Base-by-base conservation (phyloP, 257 asterid species). In the Striga asiatica region DNA sequence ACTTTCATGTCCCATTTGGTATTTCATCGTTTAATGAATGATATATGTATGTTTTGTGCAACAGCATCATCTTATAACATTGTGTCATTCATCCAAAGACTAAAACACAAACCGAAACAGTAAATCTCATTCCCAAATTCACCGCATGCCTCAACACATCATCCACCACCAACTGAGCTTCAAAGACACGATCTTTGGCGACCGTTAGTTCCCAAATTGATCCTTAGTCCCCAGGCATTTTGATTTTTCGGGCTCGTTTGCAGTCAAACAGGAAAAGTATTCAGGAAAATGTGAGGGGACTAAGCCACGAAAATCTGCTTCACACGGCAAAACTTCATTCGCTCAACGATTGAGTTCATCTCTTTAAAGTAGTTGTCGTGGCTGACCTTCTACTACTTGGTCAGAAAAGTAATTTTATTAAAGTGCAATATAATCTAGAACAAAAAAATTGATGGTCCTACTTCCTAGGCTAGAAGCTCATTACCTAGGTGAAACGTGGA, bases 131-230 rank as follows among this genome's bases (percentile, higher is more conserved):
- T 11, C 95, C 93, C 60, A 82, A 84, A 93, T 93, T 82, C 7
- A 85, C 87, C 0, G 85, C 78, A 37, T 85, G 82, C 95, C 82
- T 85, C 95, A 85, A 82, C 95, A 82, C 95, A 85, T 85, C 95
- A 85, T 85, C 95, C 95, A 85, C 95, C 95, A 85, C 95, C 95
- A 85, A 61, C 82, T 93, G 64, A 82, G 95, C 73, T 85, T 85
- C 71, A 85, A 72, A 0, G 95, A 82, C 45, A 85, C 93, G 52
- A 85, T 85, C 67, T 67, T 80, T 1, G 95, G 87, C 5, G 81
- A 76, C 38, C 95, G 75, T 50, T 78, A 82, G 37, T 78, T 82
- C 0, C 95, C 95, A 58, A 77, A 85, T 69, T 85, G 95, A 74
- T 85, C 95, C 5, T 76, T 75, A 9, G 74, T 78, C n/a, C 95